Base-by-base conservation (phyloP, 2,329 filamentous ascomycete species). In the Colletotrichum tropicicola region DNA sequence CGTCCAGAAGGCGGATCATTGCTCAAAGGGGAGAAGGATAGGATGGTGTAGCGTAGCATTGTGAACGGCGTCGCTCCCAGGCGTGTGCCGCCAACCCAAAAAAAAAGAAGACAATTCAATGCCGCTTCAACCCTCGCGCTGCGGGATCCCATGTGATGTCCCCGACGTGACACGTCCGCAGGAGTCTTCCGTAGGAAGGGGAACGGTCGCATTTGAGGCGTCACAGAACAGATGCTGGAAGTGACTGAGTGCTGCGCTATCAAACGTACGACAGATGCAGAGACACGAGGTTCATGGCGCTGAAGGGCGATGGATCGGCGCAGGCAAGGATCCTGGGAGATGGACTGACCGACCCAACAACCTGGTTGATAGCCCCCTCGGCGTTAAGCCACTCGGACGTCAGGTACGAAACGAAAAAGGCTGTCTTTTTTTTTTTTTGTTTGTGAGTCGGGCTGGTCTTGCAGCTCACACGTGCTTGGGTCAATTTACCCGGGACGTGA, bases 11-110 rank as follows among this genome's bases (percentile, higher is more conserved):
- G 56, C 48, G 48, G 41, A 65, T 60, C 39, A 47, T 54, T 54
- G 30, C 56, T 43, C 48, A 41, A 55, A 54, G 23, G 19, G 19
- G 48, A 39, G 35, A 28, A 15, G 19, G 12, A 48, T 39, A 32
- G 39, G 37, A 37, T 30, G n/a, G 55, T 47, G 41, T 48, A 59
- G 60, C 47, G 43, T 64, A 44, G 61, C 48, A 60, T 53, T 47
- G 32, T 32, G 19, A 54, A 17, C 32, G 41, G 32, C 17, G 19
- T 25, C 15, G 39, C 19, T 48, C 15, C 9, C 37, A 21, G 39
- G 59, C 37, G 53, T 45, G 30, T 15, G 17, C 17, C 19, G 23
- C 7, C 5, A 45, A 8, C 19, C 21, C 32, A 27, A 28, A 27
- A 52, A 44, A 51, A 19, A 39, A 30, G 30, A 63, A 41, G n/a